Evolutionary conservation across 1,284 basidiomycete genomes (phyloP).

Genomic region (Agroathelia rolfsii): DNA sequence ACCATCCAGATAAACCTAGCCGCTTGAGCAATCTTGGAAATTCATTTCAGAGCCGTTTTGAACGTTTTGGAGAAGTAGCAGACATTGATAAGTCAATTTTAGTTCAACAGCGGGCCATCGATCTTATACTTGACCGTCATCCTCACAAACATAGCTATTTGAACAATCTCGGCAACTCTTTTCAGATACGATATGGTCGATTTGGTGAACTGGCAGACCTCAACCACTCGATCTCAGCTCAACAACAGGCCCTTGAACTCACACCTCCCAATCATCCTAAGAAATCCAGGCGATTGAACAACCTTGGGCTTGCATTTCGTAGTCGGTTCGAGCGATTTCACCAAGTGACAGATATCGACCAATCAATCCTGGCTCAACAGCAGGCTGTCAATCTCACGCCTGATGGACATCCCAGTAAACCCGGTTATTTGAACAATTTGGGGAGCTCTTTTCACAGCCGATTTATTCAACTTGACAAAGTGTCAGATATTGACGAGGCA

Average conservation of each 20-base stretch:
- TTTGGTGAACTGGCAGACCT: slow-evolving; percentile 8
- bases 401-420: slow-evolving; percentile 5
- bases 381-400: slow-evolving; percentile 11
- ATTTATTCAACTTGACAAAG: slow-evolving; percentile 7
- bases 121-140: slow-evolving; percentile 8
- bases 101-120: slow-evolving; percentile 11
- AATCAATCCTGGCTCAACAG: slow-evolving; percentile 13
- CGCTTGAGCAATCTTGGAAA: slow-evolving; percentile 6
- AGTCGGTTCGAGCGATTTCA: slow-evolving; percentile 13
- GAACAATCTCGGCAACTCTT: slow-evolving; percentile 8
- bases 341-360: slow-evolving; percentile 15
- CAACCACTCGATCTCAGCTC: slow-evolving; percentile 7
- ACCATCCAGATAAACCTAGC: slow-evolving; percentile 2
- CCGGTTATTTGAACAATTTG: slow-evolving; percentile 8
- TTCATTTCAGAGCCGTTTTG: slow-evolving; percentile 6
- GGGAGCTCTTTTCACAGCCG: slow-evolving; percentile 4
- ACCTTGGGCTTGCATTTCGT: slow-evolving; percentile 15
- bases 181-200: slow-evolving; percentile 6
- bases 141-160: slow-evolving; percentile 6
- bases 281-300: slow-evolving; percentile 10
- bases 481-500: slow-evolving; percentile 9
- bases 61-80: slow-evolving; percentile 6
- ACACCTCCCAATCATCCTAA: slow-evolving; percentile 7
- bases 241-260: slow-evolving; percentile 6
- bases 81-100: slow-evolving; percentile 10